A percentile compares a stretch with the other conserved stretches of the same genome.
Evolutionary conservation across 2,329 filamentous ascomycete species (phyloP).

Genomic region (Byssochlamys sp.): DNA sequence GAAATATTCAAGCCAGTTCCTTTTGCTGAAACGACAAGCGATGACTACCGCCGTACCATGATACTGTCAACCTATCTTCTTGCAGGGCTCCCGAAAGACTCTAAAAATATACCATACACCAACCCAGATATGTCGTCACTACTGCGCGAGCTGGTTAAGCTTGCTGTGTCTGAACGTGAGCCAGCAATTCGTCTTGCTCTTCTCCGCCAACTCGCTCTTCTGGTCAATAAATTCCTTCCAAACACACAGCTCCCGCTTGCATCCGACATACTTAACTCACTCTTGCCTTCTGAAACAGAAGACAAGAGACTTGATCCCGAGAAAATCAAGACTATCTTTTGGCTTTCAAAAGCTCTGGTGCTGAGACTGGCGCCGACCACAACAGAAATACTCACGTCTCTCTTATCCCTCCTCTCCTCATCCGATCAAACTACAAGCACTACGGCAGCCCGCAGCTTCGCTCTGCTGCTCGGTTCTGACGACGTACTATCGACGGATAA

Average conservation of each 20-base stretch:
- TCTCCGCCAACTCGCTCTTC: constrained; percentile 33
- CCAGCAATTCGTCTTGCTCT: constrained; percentile 31
- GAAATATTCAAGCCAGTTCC: constrained; percentile 27
- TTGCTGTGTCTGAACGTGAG: constrained; percentile 21
- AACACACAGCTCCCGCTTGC: constrained; percentile 23
- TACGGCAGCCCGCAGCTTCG: constrained; percentile 48
- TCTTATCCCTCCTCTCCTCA: constrained; percentile 37
- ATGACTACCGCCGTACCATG: constrained; percentile 37
- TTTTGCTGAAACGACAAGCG: constrained; percentile 20
- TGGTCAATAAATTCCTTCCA: constrained; percentile 34
- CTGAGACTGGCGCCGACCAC: constrained; percentile 44
- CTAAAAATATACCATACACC: constrained; percentile 21
- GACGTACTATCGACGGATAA: constrained; percentile 53
- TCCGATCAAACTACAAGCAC: constrained; percentile 40
- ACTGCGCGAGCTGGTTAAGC: constrained; percentile 26
- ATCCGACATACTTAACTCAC: constrained; percentile 21
- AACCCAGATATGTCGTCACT: constrained; percentile 23
- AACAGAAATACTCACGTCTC: constrained; percentile 42
- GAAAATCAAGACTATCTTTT: constrained; percentile 49
- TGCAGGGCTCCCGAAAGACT: constrained; percentile 41
- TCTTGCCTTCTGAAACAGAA: constrained; percentile 16
- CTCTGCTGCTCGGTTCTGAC: constrained; percentile 50
- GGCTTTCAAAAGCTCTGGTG: constrained; percentile 51
- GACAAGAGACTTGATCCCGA: constrained; percentile 22
- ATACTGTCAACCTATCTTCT: constrained; percentile 50